Evolutionary conservation across 2,329 filamentous ascomycete species (phyloP).

Genomic region (Talaromyces marneffei): DNA sequence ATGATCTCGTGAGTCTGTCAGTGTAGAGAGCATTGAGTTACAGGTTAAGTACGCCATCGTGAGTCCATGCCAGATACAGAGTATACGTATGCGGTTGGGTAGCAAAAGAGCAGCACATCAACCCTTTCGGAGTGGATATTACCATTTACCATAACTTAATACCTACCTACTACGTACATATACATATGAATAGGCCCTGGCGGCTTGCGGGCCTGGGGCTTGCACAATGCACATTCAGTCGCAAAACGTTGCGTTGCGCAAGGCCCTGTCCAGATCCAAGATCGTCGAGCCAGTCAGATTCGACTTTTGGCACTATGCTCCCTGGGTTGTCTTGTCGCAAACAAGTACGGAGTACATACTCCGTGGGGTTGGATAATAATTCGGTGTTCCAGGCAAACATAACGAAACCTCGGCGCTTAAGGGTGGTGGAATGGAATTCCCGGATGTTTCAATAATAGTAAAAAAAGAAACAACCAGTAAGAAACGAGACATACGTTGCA

Average conservation of each 20-base stretch:
- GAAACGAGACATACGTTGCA: neutral
- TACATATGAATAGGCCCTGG: neutral
- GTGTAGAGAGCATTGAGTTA: neutral
- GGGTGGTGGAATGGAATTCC: neutral
- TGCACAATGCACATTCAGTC: neutral
- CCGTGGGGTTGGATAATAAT: neutral
- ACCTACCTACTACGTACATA: too few relatives aligned
- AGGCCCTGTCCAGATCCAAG: neutral
- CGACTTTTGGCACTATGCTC: neutral
- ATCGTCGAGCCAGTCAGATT: constrained; percentile 3
- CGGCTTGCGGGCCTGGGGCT: neutral
- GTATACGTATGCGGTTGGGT: constrained; percentile 1
- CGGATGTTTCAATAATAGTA: neutral
- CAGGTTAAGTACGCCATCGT: neutral
- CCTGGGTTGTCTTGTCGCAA: neutral
- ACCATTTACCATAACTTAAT: too few relatives aligned
- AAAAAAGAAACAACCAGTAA: neutral
- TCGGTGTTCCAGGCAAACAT: too few relatives aligned
- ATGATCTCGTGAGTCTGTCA: neutral
- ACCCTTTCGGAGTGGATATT: neutral
- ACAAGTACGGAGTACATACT: neutral
- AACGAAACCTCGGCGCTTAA: constrained; percentile 2
- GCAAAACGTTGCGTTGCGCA: neutral
- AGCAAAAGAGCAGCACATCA: neutral
- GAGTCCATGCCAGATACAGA: neutral